Conservation (phyloP, 495 filamentous ascomycete species). For the Tuber microsphaerosporum region DNA sequence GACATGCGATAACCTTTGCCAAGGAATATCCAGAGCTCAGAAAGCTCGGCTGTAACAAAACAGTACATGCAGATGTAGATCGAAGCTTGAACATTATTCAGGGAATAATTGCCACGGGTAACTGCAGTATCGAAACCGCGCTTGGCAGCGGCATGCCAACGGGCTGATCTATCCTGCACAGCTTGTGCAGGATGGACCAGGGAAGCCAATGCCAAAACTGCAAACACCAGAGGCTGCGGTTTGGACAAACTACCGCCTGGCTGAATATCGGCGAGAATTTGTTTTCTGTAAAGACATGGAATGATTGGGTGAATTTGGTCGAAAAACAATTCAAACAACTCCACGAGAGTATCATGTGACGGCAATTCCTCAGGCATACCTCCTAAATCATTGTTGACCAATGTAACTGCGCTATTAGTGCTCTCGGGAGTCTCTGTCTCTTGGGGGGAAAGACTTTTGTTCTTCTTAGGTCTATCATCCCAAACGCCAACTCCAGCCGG, state of each 20-base stretch:
- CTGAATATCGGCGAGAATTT: slow-evolving; percentile 23
- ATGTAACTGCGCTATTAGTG: not conserved
- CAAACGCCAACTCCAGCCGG: not conserved
- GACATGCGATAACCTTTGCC: slow-evolving; percentile 37
- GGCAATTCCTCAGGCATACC: slow-evolving; percentile 25
- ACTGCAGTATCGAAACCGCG: slow-evolving; percentile 30
- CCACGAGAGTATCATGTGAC: slow-evolving; percentile 17
- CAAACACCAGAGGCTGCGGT: slow-evolving; percentile 32
- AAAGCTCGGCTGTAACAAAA: slow-evolving; percentile 29
- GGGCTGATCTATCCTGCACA: slow-evolving; percentile 16
- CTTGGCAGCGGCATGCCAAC: slow-evolving; percentile 33
- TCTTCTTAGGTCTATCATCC: slow-evolving; percentile 13
- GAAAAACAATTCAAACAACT: slow-evolving; percentile 34
- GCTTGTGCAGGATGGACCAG: slow-evolving; percentile 27
- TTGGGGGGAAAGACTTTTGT: slow-evolving; percentile 13
- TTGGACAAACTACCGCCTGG: slow-evolving; percentile 17
- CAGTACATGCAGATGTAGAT: slow-evolving; percentile 38
- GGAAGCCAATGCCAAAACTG: slow-evolving; percentile 32
- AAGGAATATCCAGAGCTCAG: slow-evolving; percentile 38
- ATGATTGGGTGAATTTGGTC: slow-evolving; percentile 36
- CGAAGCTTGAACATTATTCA: slow-evolving; percentile 36
- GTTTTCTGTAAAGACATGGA: slow-evolving; percentile 37
- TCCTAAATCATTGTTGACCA: slow-evolving; percentile 3
- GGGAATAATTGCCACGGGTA: slow-evolving; percentile 23
- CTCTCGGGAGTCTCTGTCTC: slow-evolving; percentile 5